phyloP scores from a whole-genome alignment of 441 rosid genomes.

The Rhodomyrtus psidioides region DNA sequence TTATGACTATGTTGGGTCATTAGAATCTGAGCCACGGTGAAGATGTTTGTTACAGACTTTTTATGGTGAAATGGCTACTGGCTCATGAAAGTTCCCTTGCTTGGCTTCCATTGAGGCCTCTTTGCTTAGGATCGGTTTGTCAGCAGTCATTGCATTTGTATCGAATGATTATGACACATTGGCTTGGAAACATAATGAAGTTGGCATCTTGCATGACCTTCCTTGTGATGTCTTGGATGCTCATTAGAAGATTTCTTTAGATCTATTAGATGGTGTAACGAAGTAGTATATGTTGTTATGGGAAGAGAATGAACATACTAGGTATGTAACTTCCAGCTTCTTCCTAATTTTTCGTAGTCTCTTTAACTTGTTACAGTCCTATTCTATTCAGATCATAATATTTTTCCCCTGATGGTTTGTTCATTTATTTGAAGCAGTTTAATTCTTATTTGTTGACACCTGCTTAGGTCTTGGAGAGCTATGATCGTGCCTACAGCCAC shows the following conservation, averaged over 20 bases:
- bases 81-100: neutral
- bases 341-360: neutral
- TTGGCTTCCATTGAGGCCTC: neutral
- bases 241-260: neutral
- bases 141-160: neutral
- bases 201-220: neutral
- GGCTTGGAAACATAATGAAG: neutral
- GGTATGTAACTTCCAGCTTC: neutral
- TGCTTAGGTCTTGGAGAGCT: conserved; percentile 92
- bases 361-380: neutral
- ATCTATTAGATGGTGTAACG: neutral
- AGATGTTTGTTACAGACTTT: neutral
- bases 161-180: neutral
- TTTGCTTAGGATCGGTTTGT: neutral
- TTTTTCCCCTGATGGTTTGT: neutral
- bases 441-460: neutral
- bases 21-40: neutral
- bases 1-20: neutral
- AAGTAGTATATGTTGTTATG: neutral
- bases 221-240: neutral
- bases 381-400: neutral
- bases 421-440: neutral
- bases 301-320: neutral
- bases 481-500: conserved; percentile 93
- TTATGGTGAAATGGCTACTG: neutral